These are phyloP conservation scores for Magnolia changhungtana DNA, from an alignment of 164 flowering plant species.

Conservation along the genomic window DNA sequence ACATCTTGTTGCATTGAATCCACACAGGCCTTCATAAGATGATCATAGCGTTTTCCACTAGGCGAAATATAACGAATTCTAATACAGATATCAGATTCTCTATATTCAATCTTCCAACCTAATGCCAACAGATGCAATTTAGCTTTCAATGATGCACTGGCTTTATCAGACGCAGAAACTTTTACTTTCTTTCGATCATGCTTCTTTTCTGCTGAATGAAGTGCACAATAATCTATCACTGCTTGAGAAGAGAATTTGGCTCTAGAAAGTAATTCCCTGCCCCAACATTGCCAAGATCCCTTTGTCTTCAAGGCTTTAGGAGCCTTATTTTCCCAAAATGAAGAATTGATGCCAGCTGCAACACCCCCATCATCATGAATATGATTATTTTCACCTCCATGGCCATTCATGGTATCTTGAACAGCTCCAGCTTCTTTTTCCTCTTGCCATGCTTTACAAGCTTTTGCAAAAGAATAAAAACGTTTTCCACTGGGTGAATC, in stretches of 20 bases:
- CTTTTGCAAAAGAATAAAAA: not conserved
- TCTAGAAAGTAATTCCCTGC: not conserved
- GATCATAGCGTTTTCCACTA: not conserved
- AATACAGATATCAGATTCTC: not conserved
- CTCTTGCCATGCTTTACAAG: not conserved
- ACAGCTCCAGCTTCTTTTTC: not conserved
- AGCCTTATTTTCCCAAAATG: no score
- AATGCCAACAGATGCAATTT: constrained; percentile 2
- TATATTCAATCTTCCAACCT: constrained; percentile 9
- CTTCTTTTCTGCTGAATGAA: not conserved
- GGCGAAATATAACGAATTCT: not conserved
- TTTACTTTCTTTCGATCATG: not conserved
- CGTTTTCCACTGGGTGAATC: not conserved
- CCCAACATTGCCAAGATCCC: not conserved
- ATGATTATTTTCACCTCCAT: not conserved
- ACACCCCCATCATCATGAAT: no score
- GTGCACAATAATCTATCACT: not conserved
- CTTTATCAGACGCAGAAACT: not conserved
- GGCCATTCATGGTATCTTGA: not conserved
- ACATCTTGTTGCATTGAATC: not conserved
- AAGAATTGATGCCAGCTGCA: no score
- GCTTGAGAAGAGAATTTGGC: constrained; percentile 1
- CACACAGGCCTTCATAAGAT: not conserved
- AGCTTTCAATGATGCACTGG: not conserved
- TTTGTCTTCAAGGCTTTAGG: not conserved